Base-by-base conservation (phyloP, 306 rosid genomes). In the Biancaea sappan region DNA sequence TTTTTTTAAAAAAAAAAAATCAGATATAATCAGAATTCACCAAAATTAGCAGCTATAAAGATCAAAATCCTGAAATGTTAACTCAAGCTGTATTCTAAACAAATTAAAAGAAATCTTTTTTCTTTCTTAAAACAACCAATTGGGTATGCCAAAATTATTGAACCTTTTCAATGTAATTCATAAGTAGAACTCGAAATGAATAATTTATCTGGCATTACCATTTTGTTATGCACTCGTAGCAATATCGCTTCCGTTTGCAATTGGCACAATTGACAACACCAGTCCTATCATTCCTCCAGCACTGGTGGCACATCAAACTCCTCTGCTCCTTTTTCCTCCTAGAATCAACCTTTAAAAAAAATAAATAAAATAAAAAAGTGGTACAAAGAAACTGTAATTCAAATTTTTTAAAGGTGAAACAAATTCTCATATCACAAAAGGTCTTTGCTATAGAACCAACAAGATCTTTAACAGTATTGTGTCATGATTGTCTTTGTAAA, bases 261-360 rank as follows among this genome's bases (percentile, higher is more conserved):
- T 80, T 72, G 47, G 82, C 46, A 72, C 93, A 86, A 58, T 35
- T 58, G 46, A 86, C 78, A 29, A 82, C 72, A 26, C 67, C 80
- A 28, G 73, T 82, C 77, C 79, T 82, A 79, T 59, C 75, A 43
- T 41, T 82, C 63, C 69, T 69, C 80, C 82, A 54, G 77, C 93
- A 86, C 56, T 89, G 91, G 78, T 89, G 93, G 79, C 91, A 89
- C 81, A 73, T 78, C 66, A 75, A 84, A 75, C 66, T 56, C 78
- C 53, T 62, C 11, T 22, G 71, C 24, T 52, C 79, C 65, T 32
- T 77, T 61, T 71, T 74, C 76, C 71, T 73, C 62, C 68, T 71
- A 10, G 35, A 22, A 41, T 76, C 86, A 73, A 52, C 87, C 91
- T 86, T n/a, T n/a, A n/a, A n/a, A n/a, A n/a, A n/a, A n/a, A n/a